These are phyloP conservation scores for Flaveria trinervia DNA, from an alignment of 129 eudicot species.

Conservation along the genomic window DNA sequence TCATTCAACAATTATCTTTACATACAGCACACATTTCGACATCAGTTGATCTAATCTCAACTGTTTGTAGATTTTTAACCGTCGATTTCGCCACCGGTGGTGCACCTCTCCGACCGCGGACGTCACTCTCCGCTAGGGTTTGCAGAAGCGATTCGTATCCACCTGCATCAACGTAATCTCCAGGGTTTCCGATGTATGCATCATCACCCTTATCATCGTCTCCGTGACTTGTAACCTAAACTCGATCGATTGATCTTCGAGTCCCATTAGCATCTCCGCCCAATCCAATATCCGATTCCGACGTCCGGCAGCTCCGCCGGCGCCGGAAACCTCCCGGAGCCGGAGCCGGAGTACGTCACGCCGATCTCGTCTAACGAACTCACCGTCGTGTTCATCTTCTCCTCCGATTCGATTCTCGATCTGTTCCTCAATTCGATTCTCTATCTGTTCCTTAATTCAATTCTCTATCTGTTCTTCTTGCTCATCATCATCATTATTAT, in stretches of 20 bases:
- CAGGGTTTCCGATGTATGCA: slow-evolving; percentile 75
- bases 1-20: slow-evolving; percentile 48
- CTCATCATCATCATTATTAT: slow-evolving; percentile 26
- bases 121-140: slow-evolving; percentile 74
- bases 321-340: slow-evolving; percentile 56
- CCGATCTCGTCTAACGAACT: slow-evolving; percentile 34
- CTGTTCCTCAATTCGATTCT: slow-evolving; percentile 22
- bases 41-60: slow-evolving; percentile 40
- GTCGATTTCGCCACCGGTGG: slow-evolving; percentile 82
- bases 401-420: slow-evolving; percentile 8
- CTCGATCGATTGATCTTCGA: slow-evolving; percentile 86
- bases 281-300: slow-evolving; percentile 64
- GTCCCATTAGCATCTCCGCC: slow-evolving; percentile 87
- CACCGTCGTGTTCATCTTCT: slow-evolving; percentile 32
- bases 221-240: slow-evolving; percentile 57
- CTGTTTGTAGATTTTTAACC: slow-evolving; percentile 41
- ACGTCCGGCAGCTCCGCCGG: slow-evolving; percentile 47
- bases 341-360: slow-evolving; percentile 57
- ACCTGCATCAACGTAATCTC: slow-evolving; percentile 90
- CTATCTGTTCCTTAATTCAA: not conserved
- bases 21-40: slow-evolving; percentile 62
- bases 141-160: slow-evolving; percentile 78
- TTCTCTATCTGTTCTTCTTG: not conserved
- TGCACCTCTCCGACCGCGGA: slow-evolving; percentile 61
- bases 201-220: slow-evolving; percentile 21